Conservation (phyloP, 495 filamentous ascomycete species). For the Evernia prunastri region DNA sequence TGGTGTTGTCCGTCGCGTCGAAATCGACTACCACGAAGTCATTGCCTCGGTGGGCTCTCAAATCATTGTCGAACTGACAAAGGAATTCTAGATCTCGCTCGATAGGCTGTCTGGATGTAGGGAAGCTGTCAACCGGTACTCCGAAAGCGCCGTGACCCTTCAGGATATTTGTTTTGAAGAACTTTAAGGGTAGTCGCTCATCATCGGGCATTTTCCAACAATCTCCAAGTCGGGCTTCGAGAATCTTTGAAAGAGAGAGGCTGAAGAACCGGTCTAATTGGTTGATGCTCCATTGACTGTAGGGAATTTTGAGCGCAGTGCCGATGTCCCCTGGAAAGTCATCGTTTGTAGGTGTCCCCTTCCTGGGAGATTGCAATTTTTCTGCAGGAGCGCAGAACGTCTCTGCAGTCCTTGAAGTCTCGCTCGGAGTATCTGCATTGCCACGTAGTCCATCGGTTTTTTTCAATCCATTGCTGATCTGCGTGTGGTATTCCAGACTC, state of each 20-base stretch:
- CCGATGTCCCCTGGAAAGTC: background rate
- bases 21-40: constrained; percentile 27
- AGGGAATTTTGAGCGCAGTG: constrained; percentile 15
- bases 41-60: constrained; percentile 21
- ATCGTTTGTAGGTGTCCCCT: constrained; percentile 10
- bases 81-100: constrained; percentile 20
- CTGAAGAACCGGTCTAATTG: constrained; percentile 15
- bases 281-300: constrained; percentile 23
- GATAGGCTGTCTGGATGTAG: constrained; percentile 8
- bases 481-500: constrained; percentile 16
- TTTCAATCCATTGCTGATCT: background rate
- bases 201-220: constrained; percentile 26
- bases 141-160: constrained; percentile 8
- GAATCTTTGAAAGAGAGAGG: constrained; percentile 11
- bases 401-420: constrained; percentile 6
- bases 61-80: constrained; percentile 22
- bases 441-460: background rate
- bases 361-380: constrained; percentile 4
- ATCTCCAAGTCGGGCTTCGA: constrained; percentile 19
- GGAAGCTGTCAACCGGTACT: constrained; percentile 2
- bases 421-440: background rate
- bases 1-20: constrained; percentile 19
- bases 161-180: constrained; percentile 19
- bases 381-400: background rate
- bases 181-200: constrained; percentile 22